Percentiles rank a stretch among this genome's conserved stretches.
These are phyloP conservation scores for Chlamydomonas sp. DNA, from an alignment of 139 green algal species.

Conservation along the genomic window DNA sequence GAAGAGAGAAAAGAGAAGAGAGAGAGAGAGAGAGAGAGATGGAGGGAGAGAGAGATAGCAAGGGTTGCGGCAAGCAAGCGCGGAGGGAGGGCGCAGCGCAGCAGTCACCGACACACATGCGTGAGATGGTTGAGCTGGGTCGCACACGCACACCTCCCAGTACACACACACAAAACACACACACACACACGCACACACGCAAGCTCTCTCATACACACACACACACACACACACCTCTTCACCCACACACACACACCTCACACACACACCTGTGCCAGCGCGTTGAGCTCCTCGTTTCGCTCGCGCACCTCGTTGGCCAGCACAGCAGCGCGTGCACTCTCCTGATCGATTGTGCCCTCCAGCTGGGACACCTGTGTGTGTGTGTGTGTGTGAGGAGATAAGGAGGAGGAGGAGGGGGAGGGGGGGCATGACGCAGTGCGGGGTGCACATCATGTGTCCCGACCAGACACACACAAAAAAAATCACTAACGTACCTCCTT, in stretches of 20 bases:
- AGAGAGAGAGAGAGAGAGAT: not conserved
- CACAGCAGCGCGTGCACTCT: not conserved
- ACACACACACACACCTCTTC: no score
- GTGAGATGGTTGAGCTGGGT: no score
- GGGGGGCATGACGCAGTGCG: not conserved
- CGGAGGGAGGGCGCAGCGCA: no score
- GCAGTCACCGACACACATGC: no score
- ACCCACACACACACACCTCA: no score
- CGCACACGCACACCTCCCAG: no score
- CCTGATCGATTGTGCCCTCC: not conserved
- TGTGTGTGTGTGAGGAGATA: not conserved
- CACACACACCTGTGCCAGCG: not conserved
- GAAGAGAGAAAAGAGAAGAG: not conserved
- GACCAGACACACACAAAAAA: no score
- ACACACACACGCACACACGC: no score
- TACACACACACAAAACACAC: no score
- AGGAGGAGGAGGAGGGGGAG: not conserved
- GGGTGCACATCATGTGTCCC: no score
- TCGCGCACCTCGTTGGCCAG: not conserved
- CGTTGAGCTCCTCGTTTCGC: not conserved
- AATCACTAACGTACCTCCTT: constrained; percentile 40
- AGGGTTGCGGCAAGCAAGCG: no score
- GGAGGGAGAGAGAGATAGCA: not conserved
- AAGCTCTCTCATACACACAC: no score
- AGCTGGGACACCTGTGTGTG: constrained; percentile 5